Base-by-base conservation (phyloP, 176 grass and related monocot species). In the Lolium rigidum region DNA sequence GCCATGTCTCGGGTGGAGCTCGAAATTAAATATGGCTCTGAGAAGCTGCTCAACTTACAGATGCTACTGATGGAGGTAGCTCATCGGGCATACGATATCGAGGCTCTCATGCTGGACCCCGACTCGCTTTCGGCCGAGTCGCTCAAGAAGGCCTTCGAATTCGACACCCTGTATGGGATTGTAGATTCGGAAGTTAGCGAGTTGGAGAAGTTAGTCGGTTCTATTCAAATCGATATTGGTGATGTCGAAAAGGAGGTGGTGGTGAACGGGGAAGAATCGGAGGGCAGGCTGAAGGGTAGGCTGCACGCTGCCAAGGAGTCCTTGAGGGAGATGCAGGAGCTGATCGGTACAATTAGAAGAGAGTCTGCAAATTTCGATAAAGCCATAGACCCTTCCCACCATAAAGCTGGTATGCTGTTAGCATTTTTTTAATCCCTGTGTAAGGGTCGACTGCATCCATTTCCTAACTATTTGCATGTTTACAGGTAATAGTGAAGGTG, bases 1-100 rank as follows among this genome's bases (percentile, higher is more conserved):
- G n/a, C n/a, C n/a, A 4, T 92, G 60, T 92, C 85, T 2, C 88
- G 82, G 44, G 62, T 90, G 14, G 70, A 89, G n/a, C 81, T 92
- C 39, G 68, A 88, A 55, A n/a, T n/a, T n/a, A n/a, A n/a, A n/a
- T n/a, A n/a, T 57, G 78, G 76, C 61, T 83, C 78, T 0, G 93
- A 93, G 65, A 98, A 93, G 83, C 52, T 95, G 9, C 38, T 95
- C 14, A 98, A 98, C 71, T 58, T 98, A 43, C 77, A 98, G 64
- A 95, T 93, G 56, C 86, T 97, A 47, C 21, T 84, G 81, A 89
- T 97, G 95, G 81, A 94, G 80, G 38, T 97, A 22, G 78, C 90
- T 4, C 35, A 73, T 9, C 87, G 79, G 9, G 70, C 84, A 2
- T 72, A 35, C 17, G 88, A 88, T 52, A 84, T 97, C 24, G 90